These are phyloP conservation scores for Salix brachista DNA, from an alignment of 345 rosid species.

Conservation along the genomic window DNA sequence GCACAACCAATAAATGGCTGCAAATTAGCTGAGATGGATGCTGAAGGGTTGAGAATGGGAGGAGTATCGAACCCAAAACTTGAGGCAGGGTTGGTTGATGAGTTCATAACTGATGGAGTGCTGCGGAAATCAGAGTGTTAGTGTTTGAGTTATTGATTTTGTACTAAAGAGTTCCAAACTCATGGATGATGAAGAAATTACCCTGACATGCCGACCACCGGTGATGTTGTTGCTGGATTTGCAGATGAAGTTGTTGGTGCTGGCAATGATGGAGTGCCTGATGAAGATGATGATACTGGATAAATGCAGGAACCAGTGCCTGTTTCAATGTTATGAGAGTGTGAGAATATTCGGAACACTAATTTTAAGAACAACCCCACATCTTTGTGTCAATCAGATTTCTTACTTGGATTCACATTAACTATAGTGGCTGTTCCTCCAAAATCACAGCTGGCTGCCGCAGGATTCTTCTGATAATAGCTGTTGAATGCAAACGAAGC, in stretches of 20 bases:
- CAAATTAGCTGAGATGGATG: conserved; percentile 31
- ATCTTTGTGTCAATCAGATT: background rate
- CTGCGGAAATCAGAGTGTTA: conserved; percentile 12
- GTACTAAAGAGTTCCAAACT: background rate
- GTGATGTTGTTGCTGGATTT: conserved; percentile 15
- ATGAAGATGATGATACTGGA: conserved; percentile 44
- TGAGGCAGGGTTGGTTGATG: conserved; percentile 45
- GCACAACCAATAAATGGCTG: conserved; percentile 23
- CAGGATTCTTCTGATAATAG: conserved; percentile 84
- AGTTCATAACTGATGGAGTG: conserved; percentile 40
- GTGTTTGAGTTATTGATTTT: background rate
- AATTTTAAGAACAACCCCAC: background rate
- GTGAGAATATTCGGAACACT: background rate
- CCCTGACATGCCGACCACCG: conserved; percentile 45
- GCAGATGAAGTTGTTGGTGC: conserved; percentile 26
- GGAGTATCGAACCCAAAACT: conserved; percentile 38
- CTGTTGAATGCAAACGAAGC: conserved; percentile 93
- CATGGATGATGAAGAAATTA: conserved; percentile 12
- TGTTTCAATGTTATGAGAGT: conserved; percentile 21
- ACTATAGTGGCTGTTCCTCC: conserved; percentile 68
- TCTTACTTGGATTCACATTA: conserved; percentile 78
- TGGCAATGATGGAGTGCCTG: conserved; percentile 44
- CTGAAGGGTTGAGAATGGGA: conserved; percentile 29
- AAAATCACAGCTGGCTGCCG: conserved; percentile 78
- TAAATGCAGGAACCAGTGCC: conserved; percentile 80